phyloP scores from a whole-genome alignment of 768 basidiomycete genomes.

The Myochromella boudieri region DNA sequence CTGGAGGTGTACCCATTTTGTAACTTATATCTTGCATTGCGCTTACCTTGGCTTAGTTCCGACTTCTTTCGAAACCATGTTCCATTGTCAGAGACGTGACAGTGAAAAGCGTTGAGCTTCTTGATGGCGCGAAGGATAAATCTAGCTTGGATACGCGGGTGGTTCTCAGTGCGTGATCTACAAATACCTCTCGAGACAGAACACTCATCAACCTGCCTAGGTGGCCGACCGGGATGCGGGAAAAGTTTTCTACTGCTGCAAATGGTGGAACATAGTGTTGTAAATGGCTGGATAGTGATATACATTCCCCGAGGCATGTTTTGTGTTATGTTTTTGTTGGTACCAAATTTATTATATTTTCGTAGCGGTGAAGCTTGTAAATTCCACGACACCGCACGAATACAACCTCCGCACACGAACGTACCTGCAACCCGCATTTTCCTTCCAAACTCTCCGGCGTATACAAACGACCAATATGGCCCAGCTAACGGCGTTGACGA shows the following conservation, averaged over 20 bases:
- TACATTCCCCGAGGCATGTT: constrained; percentile 78
- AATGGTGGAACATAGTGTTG: constrained; percentile 63
- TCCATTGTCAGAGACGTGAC: constrained; percentile 74
- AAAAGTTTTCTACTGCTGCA: constrained; percentile 83
- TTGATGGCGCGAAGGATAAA: constrained; percentile 49
- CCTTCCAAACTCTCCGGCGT: constrained; percentile 63
- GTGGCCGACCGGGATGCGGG: constrained; percentile 74
- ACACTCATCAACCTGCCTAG: constrained; percentile 34
- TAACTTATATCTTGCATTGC: neutral
- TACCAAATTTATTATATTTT: neutral
- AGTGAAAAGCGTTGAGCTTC: constrained; percentile 45
- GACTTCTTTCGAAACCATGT: constrained; percentile 67
- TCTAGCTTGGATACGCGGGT: constrained; percentile 55
- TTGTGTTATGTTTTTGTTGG: neutral
- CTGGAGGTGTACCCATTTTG: constrained; percentile 56
- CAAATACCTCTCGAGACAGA: neutral
- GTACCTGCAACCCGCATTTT: constrained; percentile 69
- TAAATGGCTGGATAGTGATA: constrained; percentile 75
- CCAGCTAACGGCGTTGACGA: constrained; percentile 40
- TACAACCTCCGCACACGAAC: constrained; percentile 78
- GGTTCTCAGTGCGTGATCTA: constrained; percentile 58
- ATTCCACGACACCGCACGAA: constrained; percentile 68
- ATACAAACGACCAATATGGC: constrained; percentile 58
- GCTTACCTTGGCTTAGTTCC: constrained; percentile 43
- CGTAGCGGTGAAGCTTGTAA: constrained; percentile 52